A percentile compares a stretch with the other conserved stretches of the same genome.
phyloP scores from a whole-genome alignment of 1,284 basidiomycete species.

The Takashimella tepidaria region DNA sequence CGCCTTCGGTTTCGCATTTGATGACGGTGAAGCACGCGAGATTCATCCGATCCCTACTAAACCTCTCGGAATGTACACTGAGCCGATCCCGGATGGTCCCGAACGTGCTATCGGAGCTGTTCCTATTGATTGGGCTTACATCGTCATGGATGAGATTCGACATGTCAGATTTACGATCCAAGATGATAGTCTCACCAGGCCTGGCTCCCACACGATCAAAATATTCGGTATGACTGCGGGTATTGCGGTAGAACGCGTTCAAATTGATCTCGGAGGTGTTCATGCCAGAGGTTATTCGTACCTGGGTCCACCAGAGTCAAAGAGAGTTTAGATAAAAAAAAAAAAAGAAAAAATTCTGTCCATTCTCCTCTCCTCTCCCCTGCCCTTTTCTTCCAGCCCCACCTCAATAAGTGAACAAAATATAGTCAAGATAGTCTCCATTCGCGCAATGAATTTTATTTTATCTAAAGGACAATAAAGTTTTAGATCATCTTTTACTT shows the following conservation, averaged over 20 bases:
- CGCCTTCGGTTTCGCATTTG: slow-evolving; percentile 56
- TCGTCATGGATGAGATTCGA: slow-evolving; percentile 16
- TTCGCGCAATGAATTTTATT: too few relatives aligned
- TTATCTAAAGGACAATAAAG: too few relatives aligned
- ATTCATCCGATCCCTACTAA: slow-evolving; percentile 55
- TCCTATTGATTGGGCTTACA: slow-evolving; percentile 42
- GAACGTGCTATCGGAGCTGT: slow-evolving; percentile 31
- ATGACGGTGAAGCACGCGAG: slow-evolving; percentile 47
- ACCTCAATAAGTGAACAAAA: too few relatives aligned
- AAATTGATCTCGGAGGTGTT: slow-evolving; percentile 18
- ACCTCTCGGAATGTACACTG: slow-evolving; percentile 1
- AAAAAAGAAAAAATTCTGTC: too few relatives aligned
- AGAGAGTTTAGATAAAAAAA: neutral
- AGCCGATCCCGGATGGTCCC: slow-evolving; percentile 38
- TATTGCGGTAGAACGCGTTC: slow-evolving; percentile 13
- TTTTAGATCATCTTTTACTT: too few relatives aligned
- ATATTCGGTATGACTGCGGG: slow-evolving; percentile 20
- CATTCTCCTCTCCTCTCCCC: too few relatives aligned
- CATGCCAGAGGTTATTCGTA: slow-evolving; percentile 12
- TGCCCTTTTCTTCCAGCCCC: too few relatives aligned
- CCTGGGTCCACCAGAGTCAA: slow-evolving; percentile 15
- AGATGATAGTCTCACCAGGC: neutral
- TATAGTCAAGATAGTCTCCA: too few relatives aligned
- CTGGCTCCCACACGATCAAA: slow-evolving; percentile 16
- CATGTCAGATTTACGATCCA: slow-evolving; percentile 7